phyloP scores from a whole-genome alignment of 495 filamentous ascomycete genomes.

The Pseudomonodictys pantanalensis region DNA sequence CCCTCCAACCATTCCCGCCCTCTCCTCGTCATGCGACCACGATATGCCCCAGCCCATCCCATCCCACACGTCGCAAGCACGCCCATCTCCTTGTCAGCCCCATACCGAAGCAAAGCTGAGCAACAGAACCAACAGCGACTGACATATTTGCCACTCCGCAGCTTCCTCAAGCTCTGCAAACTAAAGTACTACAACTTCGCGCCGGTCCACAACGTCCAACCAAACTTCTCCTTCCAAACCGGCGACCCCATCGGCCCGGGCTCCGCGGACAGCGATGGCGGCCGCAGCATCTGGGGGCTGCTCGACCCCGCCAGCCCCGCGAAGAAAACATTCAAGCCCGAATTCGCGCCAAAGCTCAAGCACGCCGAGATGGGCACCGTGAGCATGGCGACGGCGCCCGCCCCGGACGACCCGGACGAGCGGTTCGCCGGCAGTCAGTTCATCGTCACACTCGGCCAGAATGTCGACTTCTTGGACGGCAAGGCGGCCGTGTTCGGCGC shows the following conservation, averaged over 20 bases:
- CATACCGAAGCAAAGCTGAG: slow-evolving; percentile 43
- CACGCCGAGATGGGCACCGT: slow-evolving; percentile 85
- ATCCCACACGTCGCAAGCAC: slow-evolving; percentile 10
- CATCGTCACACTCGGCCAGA: slow-evolving; percentile 80
- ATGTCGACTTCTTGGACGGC: slow-evolving; percentile 83
- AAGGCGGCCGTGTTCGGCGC: slow-evolving; percentile 93
- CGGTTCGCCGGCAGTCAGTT: slow-evolving; percentile 85
- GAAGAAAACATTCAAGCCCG: slow-evolving; percentile 75
- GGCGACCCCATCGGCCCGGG: slow-evolving; percentile 88
- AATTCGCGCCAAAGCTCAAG: slow-evolving; percentile 78
- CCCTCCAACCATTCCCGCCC: not conserved
- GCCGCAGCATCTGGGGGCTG: slow-evolving; percentile 85
- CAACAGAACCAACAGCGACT: slow-evolving; percentile 49
- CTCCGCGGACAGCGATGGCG: slow-evolving; percentile 79
- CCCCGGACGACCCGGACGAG: slow-evolving; percentile 72
- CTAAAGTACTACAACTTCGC: slow-evolving; percentile 98
- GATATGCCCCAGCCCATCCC: slow-evolving; percentile 22
- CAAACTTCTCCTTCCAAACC: slow-evolving; percentile 90
- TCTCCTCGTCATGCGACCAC: slow-evolving; percentile 3
- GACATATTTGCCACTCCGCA: slow-evolving; percentile 54
- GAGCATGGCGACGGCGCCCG: slow-evolving; percentile 86
- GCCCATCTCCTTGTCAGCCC: slow-evolving; percentile 21
- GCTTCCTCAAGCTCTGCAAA: slow-evolving; percentile 97
- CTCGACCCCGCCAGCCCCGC: slow-evolving; percentile 59
- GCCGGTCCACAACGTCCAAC: slow-evolving; percentile 82